Conservation (phyloP, 2,329 filamentous ascomycete genomes). For the Volutella citrinella region DNA sequence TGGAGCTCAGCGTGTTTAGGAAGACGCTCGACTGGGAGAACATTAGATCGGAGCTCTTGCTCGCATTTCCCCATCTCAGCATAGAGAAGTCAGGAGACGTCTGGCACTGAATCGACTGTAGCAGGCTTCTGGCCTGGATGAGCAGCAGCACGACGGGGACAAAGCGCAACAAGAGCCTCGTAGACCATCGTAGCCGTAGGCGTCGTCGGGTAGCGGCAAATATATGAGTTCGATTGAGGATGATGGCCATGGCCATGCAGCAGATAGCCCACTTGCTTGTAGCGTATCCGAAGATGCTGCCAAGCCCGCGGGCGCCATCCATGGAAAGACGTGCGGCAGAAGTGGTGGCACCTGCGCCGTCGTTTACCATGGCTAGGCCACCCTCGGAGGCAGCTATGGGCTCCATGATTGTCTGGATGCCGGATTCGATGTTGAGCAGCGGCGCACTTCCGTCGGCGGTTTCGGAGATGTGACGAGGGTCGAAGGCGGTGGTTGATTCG, state of each 20-base stretch:
- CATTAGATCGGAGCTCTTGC: slow-evolving; percentile 64
- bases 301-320: slow-evolving; percentile 66
- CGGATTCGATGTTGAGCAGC: slow-evolving; percentile 20
- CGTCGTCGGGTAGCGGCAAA: slow-evolving; percentile 86
- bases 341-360: slow-evolving; percentile 13
- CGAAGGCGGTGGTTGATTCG: slow-evolving; percentile 58
- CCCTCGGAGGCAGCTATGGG: slow-evolving; percentile 10
- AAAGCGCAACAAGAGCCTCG: slow-evolving; percentile 67
- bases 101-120: slow-evolving; percentile 90
- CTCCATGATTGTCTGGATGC: slow-evolving; percentile 30
- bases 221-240: slow-evolving; percentile 89
- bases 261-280: slow-evolving; percentile 90
- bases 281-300: slow-evolving; percentile 84
- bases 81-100: slow-evolving; percentile 71
- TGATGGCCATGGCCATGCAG: slow-evolving; percentile 80
- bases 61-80: slow-evolving; percentile 66
- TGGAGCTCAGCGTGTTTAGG: slow-evolving; percentile 69
- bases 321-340: slow-evolving; percentile 48
- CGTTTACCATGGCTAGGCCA: slow-evolving; percentile 10
- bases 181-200: slow-evolving; percentile 70
- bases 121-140: slow-evolving; percentile 64
- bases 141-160: slow-evolving; percentile 68
- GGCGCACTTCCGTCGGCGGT: slow-evolving; percentile 16
- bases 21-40: slow-evolving; percentile 68
- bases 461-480: slow-evolving; percentile 37